Base-by-base conservation (phyloP, 495 filamentous ascomycete species). In the Xylaria cubensis region DNA sequence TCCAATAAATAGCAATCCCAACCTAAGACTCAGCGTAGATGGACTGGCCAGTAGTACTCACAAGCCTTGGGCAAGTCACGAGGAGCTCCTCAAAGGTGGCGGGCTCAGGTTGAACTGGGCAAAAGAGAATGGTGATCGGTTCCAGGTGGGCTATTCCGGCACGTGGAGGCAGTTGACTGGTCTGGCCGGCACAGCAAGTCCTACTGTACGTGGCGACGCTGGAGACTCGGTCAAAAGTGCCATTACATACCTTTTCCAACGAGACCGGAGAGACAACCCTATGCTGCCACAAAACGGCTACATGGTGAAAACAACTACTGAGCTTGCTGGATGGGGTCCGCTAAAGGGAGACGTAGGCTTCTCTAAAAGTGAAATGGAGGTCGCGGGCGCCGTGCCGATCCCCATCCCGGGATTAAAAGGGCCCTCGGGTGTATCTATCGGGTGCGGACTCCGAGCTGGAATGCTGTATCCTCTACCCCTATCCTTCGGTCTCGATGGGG, bases 171-270 rank as follows among this genome's bases (percentile, higher is more conserved):
- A 97, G 77, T 76, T 98, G 41, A 98, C 96, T 0, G 87, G 89
- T 7, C 88, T 98, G 21, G 84, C 87, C 1, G 84, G 86, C 53
- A 88, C 87, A 48, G 95, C 96, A 0, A 96, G 93, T 32, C 89
- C 92, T 19, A 92, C 90, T 0, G 88, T 98, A 29, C 88, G 95
- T 39, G 86, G 84, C 24, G 94, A 98, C 71, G 94, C 95, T 5
- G 97, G 96, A 1, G 96, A 99, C 79, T 93, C 89, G 24, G 90
- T 96, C 75, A 98, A 98, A 83, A 95, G 89, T 79, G 92, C 91
- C 71, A 79, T 99, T 65, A 89, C 90, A 67, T 92, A 97, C 82
- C 91, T 90, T 13, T 97, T 92, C 88, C 88, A 89, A 34, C 87
- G 86, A 51, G 97, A 98, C 77, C 85, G 87, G 62, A 88, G 95